phyloP scores from a whole-genome alignment of 768 basidiomycete genomes.

The Austroboletus eburneus region DNA sequence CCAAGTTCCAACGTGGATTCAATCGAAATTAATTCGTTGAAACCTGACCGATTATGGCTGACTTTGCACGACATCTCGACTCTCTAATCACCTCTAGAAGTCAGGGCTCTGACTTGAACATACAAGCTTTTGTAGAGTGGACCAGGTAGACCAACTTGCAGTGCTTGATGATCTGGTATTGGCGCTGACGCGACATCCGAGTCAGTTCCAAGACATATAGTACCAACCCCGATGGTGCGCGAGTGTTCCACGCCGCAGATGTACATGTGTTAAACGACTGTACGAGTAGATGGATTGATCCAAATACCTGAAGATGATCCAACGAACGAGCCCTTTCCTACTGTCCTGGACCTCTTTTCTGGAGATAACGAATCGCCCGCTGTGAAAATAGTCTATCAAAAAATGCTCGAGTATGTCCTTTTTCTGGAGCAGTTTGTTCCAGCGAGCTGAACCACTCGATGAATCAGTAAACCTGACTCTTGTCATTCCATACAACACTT shows the following conservation, averaged over 20 bases:
- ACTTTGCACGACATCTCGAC: slow-evolving; percentile 22
- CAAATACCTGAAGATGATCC: slow-evolving; percentile 10
- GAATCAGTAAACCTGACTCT: slow-evolving; percentile 12
- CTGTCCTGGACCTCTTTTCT: slow-evolving; percentile 33
- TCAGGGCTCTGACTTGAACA: slow-evolving; percentile 10
- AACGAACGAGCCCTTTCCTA: slow-evolving; percentile 22
- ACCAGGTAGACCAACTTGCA: slow-evolving; percentile 16
- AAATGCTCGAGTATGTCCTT: slow-evolving; percentile 14
- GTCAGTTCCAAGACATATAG: slow-evolving; percentile 13
- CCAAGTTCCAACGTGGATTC: too few species aligned
- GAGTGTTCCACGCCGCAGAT: background rate
- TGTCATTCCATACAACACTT: slow-evolving; percentile 17
- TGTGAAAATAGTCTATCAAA: slow-evolving; percentile 8
- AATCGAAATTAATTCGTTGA: too few species aligned
- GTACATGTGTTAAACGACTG: slow-evolving; percentile 3
- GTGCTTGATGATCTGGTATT: slow-evolving; percentile 4
- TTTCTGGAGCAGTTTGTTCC: background rate
- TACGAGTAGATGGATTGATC: slow-evolving; percentile 11
- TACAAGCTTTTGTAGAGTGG: slow-evolving; percentile 20
- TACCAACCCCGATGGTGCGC: slow-evolving; percentile 16
- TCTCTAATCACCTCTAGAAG: slow-evolving; percentile 15
- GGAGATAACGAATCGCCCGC: background rate
- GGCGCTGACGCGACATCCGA: slow-evolving; percentile 15
- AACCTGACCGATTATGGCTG: slow-evolving; percentile 16
- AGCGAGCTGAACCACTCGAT: slow-evolving; percentile 4